These are phyloP conservation scores for Mucuna pruriens DNA, from an alignment of 306 rosid genomes.

Conservation along the genomic window DNA sequence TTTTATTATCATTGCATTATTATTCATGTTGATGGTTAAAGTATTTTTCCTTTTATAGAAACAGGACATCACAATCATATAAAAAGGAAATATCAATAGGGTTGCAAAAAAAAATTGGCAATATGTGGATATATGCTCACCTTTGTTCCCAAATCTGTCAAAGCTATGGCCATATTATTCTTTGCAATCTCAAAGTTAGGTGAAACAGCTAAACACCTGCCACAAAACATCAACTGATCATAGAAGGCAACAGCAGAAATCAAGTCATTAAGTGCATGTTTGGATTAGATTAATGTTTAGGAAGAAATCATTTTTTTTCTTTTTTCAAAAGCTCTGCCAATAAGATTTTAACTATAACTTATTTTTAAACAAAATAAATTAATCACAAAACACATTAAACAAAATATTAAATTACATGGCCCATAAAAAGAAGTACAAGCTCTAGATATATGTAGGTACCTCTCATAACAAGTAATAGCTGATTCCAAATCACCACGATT, in stretches of 20 bases:
- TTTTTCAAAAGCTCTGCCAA: background rate
- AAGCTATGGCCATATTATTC: constrained; percentile 99
- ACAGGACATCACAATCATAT: background rate
- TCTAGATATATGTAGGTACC: constrained; percentile 51
- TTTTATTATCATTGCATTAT: constrained; percentile 22
- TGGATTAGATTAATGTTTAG: background rate
- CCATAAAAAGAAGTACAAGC: constrained; percentile 6
- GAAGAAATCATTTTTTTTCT: background rate
- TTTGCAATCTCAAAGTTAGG: constrained; percentile 99
- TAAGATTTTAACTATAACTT: background rate
- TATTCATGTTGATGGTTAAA: background rate
- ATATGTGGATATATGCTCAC: constrained; percentile 40
- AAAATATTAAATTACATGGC: background rate
- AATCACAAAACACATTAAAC: background rate
- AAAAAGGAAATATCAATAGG: background rate
- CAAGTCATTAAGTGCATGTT: background rate
- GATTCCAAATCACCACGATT: constrained; percentile 96
- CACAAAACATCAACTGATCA: constrained; percentile 42
- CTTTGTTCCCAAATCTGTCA: constrained; percentile 99
- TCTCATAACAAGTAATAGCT: constrained; percentile 98
- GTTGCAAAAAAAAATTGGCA: background rate
- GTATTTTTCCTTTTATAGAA: background rate
- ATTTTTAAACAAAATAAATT: background rate
- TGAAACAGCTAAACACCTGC: constrained; percentile 95
- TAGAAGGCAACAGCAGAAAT: background rate